Percentiles rank a stretch among this genome's conserved stretches.
Conservation (phyloP, 805 yeast species). For the Saturnispora zaruensis region DNA sequence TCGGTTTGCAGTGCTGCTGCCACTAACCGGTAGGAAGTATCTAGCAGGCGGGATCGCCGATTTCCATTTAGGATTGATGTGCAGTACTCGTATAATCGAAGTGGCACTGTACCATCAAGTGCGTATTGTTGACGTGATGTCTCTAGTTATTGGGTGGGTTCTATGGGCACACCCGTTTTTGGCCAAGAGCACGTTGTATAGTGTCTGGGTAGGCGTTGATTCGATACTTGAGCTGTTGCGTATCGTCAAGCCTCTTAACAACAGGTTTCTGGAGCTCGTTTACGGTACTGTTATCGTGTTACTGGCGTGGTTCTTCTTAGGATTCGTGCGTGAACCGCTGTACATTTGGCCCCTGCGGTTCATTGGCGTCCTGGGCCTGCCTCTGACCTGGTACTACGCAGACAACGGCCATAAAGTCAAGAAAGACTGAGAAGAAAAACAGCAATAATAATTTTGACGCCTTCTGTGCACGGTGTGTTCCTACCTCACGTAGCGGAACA, state of each 20-base stretch:
- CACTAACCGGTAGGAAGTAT: slow-evolving; percentile 5
- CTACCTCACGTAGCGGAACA: neutral
- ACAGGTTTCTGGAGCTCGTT: neutral
- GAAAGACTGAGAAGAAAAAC: neutral
- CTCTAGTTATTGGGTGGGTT: neutral
- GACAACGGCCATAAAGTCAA: neutral
- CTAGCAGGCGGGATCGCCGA: slow-evolving; percentile 9
- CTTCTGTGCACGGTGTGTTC: neutral
- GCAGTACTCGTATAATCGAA: neutral
- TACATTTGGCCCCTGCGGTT: slow-evolving; percentile 1
- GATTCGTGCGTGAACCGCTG: neutral
- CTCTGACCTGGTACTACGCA: slow-evolving; percentile 2
- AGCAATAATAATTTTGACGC: neutral
- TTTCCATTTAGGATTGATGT: slow-evolving; percentile 4
- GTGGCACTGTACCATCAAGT: neutral
- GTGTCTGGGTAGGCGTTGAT: slow-evolving; percentile 2
- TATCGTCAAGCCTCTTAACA: neutral
- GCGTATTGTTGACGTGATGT: neutral
- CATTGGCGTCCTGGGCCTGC: slow-evolving; percentile 1
- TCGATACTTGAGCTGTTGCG: slow-evolving; percentile 1
- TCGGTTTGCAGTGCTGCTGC: slow-evolving; percentile 2
- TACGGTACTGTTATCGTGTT: neutral
- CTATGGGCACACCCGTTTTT: slow-evolving; percentile 1
- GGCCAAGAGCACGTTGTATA: neutral
- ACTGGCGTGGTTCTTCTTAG: slow-evolving; percentile 5